Base-by-base conservation (phyloP, 805 yeast genomes). In the Priceomyces haplophilus region DNA sequence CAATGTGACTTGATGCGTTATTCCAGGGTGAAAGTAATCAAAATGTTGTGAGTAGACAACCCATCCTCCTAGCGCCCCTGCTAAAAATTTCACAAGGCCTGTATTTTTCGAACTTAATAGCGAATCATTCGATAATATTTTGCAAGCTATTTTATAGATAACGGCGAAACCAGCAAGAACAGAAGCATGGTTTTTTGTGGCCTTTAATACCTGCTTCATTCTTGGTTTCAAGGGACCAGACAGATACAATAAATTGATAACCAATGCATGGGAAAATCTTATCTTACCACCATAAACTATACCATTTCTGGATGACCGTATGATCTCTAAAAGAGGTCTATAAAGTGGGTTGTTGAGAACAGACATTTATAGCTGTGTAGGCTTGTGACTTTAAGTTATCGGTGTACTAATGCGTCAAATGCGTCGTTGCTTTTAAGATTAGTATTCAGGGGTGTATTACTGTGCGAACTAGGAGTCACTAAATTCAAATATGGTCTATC, bases 1-100 rank as follows among this genome's bases (percentile, higher is more conserved):
- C 39, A 85, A 69, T 1, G 89, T 85, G 49, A 85, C 77, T 60
- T 85, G 90, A 48, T 80, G 83, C n/a, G 85, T 72, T 21, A 84
- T 81, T 3, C 69, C 75, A 15, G 72, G 67, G 49, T 69, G 68
- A 54, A 70, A 70, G 34, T 58, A 65, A 47, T 59, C 58, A 48
- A 77, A 73, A 50, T 67, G 66, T 49, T 69, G 75, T 27, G 70
- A 64, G 53, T 69, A 70, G 16, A 70, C 75, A 11, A 66, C 54
- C 73, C 73, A 71, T 7, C 69, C 59, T 3, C 72, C 72, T 40
- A 69, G 47, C 16, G 64, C 58, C 3, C 75, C 76, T 3, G 74
- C 69, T 10, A 69, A 8, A 40, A 69, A 64, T 52, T 67, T 68
- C 40, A 53, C 44, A 38, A 66, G 44, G 8, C 48, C 47, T 31